Conservation (phyloP, 78 protist species). For the Cyanophora paradoxa region DNA sequence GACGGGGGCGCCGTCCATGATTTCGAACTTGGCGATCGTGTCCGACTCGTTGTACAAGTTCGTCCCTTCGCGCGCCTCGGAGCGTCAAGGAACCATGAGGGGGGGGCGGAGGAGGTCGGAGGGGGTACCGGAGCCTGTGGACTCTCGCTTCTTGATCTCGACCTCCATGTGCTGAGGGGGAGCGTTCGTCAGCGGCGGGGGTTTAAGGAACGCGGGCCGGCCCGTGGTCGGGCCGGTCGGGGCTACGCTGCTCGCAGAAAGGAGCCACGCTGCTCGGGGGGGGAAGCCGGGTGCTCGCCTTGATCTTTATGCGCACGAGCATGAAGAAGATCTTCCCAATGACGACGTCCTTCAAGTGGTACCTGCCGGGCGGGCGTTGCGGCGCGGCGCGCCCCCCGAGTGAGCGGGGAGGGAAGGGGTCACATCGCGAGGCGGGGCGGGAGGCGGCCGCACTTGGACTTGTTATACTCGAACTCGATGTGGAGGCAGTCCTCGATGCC, state of each 20-base stretch:
- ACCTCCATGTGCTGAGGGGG: conserved; percentile 83
- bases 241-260: too few relatives aligned
- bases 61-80: neutral
- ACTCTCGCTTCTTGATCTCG: conserved; percentile 80
- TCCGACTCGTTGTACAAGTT: conserved; percentile 60
- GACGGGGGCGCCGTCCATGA: conserved; percentile 88
- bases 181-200: too few relatives aligned
- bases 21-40: conserved; percentile 90
- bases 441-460: conserved; percentile 54
- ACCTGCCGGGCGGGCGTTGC: conserved; percentile 14
- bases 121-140: conserved; percentile 48
- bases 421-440: neutral
- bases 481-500: conserved; percentile 95
- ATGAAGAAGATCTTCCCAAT: conserved; percentile 87
- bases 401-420: neutral
- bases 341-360: conserved; percentile 80
- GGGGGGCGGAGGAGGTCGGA: neutral
- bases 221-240: too few relatives aligned
- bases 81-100: neutral
- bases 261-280: too few relatives aligned
- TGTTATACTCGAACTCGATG: conserved; percentile 94
- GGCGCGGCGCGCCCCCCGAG: neutral
- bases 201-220: too few relatives aligned
- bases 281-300: neutral
- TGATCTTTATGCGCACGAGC: conserved; percentile 36